Evolutionary conservation across 345 rosid species (phyloP), one percentile per base, ranked within the genome.

Genomic region (Lumnitzera racemosa): DNA sequence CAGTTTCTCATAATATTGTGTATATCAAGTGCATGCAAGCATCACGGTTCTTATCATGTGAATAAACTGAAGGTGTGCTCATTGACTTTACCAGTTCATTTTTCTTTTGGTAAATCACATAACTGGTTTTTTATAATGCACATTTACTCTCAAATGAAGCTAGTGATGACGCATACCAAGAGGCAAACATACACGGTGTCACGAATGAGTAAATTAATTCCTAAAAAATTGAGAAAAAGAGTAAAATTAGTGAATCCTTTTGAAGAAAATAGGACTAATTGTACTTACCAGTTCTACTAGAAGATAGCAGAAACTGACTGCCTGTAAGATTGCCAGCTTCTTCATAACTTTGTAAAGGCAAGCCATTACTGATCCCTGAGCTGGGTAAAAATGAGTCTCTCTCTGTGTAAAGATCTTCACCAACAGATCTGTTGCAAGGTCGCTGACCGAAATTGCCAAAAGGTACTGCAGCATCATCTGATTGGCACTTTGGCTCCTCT

Each of bases 401-500:
- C 70, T 54, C 74, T 47, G 72, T 80, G 46, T 72, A 51, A 67
- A 80, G 66, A 74, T 79, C 82, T 58, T 69, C 80, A 67, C 57
- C 46, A 13, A 68, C 56, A 51, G 82, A 52, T 54, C 62, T 74
- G 68, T 57, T 78, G 62, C 66, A 76, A 36, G 74, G 66, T 50
- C 74, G 55, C 62, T 81, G 83, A 51, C 81, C 77, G 55, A 62
- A 66, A 24, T 56, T 63, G 64, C 60, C 65, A 64, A 63, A 74
- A 9, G 85, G 57, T 6, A 69, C 65, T 56, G 76, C 73, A 54
- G 24, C 61, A 48, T 81, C 83, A 70, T 58, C 64, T 41, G 61
- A 58, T 61, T 75, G 87, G 63, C 70, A 68, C 59, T 61, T 78
- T 1, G 80, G 64, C 27, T 78, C 91, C 24, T 87, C 96, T 58